These are phyloP conservation scores for Globisporangium solare DNA, from an alignment of 352 stramenopile species.

Conservation along the genomic window DNA sequence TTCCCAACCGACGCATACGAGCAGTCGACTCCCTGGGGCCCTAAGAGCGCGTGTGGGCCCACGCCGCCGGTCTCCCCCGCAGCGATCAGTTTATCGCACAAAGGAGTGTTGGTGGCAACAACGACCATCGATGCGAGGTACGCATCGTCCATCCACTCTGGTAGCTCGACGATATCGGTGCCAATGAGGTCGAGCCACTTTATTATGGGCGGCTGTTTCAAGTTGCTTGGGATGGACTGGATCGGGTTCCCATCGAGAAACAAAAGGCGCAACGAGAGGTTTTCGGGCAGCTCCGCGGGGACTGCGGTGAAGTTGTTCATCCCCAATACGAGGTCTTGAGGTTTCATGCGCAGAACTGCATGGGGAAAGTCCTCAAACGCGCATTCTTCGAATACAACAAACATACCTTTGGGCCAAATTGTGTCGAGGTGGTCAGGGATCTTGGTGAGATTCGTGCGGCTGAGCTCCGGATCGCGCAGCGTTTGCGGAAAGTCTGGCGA, in stretches of 20 bases:
- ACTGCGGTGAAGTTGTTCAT: slow-evolving; percentile 10
- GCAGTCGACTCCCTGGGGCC: slow-evolving; percentile 3
- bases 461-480: slow-evolving; percentile 10
- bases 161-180: slow-evolving; percentile 2
- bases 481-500: slow-evolving; percentile 2
- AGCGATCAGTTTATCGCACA: slow-evolving; percentile 5
- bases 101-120: slow-evolving; percentile 6
- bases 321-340: slow-evolving; percentile 3
- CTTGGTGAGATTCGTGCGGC: slow-evolving; percentile 5
- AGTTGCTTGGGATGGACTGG: slow-evolving; percentile 2
- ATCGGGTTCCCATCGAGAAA: slow-evolving; percentile 7
- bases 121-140: slow-evolving; percentile 2
- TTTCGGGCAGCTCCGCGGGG: background rate
- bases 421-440: slow-evolving; percentile 10
- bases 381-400: slow-evolving; percentile 10
- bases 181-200: background rate
- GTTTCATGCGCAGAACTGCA: slow-evolving; percentile 3
- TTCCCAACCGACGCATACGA: slow-evolving; percentile 4
- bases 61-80: slow-evolving; percentile 2
- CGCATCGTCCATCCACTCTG: slow-evolving; percentile 4
- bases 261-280: slow-evolving; percentile 4
- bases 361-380: slow-evolving; percentile 5
- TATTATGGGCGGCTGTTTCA: background rate
- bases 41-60: background rate
- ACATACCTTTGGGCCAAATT: slow-evolving; percentile 11